phyloP scores from a whole-genome alignment of 495 filamentous ascomycete species.

The Penicillium ochrochloron region DNA sequence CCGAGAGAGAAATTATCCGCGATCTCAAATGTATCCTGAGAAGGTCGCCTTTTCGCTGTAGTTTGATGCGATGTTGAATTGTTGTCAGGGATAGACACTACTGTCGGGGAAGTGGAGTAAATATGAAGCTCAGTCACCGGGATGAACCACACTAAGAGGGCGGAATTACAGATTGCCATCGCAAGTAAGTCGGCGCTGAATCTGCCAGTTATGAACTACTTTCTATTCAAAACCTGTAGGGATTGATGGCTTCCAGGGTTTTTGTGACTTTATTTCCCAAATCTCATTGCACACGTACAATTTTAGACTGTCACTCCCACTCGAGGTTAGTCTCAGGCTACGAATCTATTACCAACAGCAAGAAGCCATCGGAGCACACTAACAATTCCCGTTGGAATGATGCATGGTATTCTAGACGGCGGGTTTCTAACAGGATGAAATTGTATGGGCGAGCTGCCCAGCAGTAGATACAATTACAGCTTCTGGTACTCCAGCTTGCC shows the following conservation, averaged over 20 bases:
- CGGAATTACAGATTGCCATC: not conserved
- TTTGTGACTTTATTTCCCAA: not conserved
- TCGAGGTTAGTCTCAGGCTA: not conserved
- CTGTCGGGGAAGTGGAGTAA: constrained; percentile 15
- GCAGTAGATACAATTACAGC: constrained; percentile 61
- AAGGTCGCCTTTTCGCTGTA: not conserved
- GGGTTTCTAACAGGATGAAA: constrained; percentile 26
- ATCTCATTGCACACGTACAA: not conserved
- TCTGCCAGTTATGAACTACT: not conserved
- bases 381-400: constrained; percentile 5
- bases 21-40: not conserved
- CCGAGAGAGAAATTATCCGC: not conserved
- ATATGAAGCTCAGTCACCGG: constrained; percentile 9
- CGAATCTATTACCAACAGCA: not conserved
- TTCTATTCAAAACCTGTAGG: not conserved
- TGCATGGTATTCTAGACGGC: constrained; percentile 26
- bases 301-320: not conserved
- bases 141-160: not conserved
- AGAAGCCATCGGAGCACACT: not conserved
- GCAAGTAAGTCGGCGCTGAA: not conserved
- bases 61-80: not conserved
- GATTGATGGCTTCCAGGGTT: not conserved
- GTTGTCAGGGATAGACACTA: constrained; percentile 4
- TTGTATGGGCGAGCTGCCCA: constrained; percentile 14
- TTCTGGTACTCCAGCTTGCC: constrained; percentile 98